These are phyloP conservation scores for Neodidymelliopsis sp. DNA, from an alignment of 2,329 filamentous ascomycete genomes.

Conservation along the genomic window DNA sequence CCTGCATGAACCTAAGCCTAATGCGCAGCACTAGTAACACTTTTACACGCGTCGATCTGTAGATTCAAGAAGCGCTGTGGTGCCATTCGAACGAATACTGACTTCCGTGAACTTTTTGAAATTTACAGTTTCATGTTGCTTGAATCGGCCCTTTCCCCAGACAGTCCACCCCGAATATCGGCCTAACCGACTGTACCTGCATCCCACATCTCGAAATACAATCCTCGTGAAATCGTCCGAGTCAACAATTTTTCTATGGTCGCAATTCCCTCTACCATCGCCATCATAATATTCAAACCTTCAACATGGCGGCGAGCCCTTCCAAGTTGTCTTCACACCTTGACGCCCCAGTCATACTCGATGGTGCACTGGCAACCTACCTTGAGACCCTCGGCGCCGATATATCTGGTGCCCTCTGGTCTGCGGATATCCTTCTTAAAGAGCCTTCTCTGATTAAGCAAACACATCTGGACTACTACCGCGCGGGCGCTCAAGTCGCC, in stretches of 20 bases:
- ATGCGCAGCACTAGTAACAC: neutral
- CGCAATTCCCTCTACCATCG: neutral
- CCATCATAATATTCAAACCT: neutral
- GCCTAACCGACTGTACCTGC: constrained; percentile 1
- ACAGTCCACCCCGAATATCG: constrained; percentile 14
- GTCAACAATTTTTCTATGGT: neutral
- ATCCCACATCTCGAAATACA: neutral
- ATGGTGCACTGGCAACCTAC: constrained; percentile 58
- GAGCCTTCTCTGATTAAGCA: constrained; percentile 52
- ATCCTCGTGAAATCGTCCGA: neutral
- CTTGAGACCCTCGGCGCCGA: constrained; percentile 55
- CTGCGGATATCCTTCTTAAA: constrained; percentile 51
- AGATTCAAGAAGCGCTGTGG: neutral
- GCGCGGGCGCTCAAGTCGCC: constrained; percentile 55
- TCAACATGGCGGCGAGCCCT: constrained; percentile 2
- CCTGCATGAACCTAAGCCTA: neutral
- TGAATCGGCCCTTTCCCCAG: constrained; percentile 16
- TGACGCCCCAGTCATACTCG: constrained; percentile 49
- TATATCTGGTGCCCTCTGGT: constrained; percentile 56
- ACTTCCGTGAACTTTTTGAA: neutral
- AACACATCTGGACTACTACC: constrained; percentile 56
- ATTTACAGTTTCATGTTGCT: neutral
- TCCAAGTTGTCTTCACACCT: constrained; percentile 28
- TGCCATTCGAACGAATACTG: neutral
- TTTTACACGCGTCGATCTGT: neutral